phyloP scores from a whole-genome alignment of 2,329 filamentous ascomycete species.

The Fusarium nanum region DNA sequence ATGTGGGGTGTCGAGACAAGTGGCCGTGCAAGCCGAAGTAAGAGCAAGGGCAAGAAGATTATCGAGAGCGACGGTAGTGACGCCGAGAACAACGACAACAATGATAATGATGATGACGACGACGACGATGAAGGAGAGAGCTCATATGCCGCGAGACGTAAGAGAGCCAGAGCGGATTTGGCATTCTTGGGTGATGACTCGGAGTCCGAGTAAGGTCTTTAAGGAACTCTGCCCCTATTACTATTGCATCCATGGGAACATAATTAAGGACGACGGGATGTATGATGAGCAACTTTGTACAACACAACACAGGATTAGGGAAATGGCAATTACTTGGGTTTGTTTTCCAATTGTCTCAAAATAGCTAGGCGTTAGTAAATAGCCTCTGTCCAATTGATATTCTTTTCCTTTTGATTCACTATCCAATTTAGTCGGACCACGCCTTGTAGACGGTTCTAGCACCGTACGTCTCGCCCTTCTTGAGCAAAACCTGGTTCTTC shows the following conservation, averaged over 20 bases:
- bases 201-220: slow-evolving; percentile 65
- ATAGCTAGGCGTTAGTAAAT: slow-evolving; percentile 27
- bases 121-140: slow-evolving; percentile 48
- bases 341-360: slow-evolving; percentile 11
- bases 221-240: slow-evolving; percentile 1
- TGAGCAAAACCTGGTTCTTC: slow-evolving; percentile 81
- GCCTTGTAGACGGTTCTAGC: slow-evolving; percentile 84
- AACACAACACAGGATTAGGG: slow-evolving; percentile 16
- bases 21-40: slow-evolving; percentile 57
- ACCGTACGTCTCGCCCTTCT: slow-evolving; percentile 87
- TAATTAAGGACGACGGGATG: slow-evolving; percentile 19
- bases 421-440: slow-evolving; percentile 72
- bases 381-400: slow-evolving; percentile 19
- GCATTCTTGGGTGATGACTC: slow-evolving; percentile 77
- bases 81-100: slow-evolving; percentile 40
- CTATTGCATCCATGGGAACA: slow-evolving; percentile 1
- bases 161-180: slow-evolving; percentile 63
- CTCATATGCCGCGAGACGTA: slow-evolving; percentile 58
- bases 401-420: slow-evolving; percentile 4
- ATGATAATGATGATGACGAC: slow-evolving; percentile 40
- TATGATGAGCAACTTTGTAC: slow-evolving; percentile 35
- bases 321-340: slow-evolving; percentile 8
- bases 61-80: slow-evolving; percentile 51
- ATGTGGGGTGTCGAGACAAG: slow-evolving; percentile 73
- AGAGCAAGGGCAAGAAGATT: slow-evolving; percentile 47